Percentiles rank a stretch among this genome's conserved stretches.
These are phyloP conservation scores for Saccharum spontaneum DNA, from an alignment of 176 grass and related monocot species.

Conservation along the genomic window DNA sequence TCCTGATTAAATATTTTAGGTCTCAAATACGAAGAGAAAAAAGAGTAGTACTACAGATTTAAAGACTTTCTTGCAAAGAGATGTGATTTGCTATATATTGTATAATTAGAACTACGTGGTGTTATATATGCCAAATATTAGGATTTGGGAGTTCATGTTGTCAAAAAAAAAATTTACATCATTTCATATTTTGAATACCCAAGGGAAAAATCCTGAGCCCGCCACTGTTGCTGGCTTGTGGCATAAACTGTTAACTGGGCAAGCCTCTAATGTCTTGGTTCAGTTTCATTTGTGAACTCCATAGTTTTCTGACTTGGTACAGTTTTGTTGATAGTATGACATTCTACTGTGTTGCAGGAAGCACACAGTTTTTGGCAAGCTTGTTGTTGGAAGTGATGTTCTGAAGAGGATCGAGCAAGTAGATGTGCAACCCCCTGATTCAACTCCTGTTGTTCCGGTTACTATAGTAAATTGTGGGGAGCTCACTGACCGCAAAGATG, in stretches of 20 bases:
- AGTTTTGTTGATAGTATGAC: conserved; percentile 19
- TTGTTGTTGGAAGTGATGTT: conserved; percentile 75
- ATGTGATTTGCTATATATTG: no score
- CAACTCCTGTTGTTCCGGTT: conserved; percentile 62
- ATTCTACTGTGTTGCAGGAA: conserved; percentile 58
- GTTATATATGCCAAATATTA: no score
- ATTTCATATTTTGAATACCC: no score
- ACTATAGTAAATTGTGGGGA: conserved; percentile 87
- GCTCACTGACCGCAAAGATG: conserved; percentile 48
- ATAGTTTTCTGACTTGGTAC: conserved; percentile 6
- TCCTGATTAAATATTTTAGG: no score
- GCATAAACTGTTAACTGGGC: background rate
- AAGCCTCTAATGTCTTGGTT: background rate
- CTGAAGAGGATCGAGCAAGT: conserved; percentile 84
- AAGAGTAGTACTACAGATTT: no score
- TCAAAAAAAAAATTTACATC: no score
- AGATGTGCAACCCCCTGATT: conserved; percentile 57
- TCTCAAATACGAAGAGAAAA: no score
- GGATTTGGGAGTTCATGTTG: no score
- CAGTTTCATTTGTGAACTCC: background rate
- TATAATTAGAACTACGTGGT: no score
- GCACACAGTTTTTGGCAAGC: conserved; percentile 94
- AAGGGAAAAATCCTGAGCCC: no score
- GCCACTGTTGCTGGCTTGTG: background rate
- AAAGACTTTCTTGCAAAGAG: no score